A percentile compares a stretch with the other conserved stretches of the same genome.
Evolutionary conservation across 352 stramenopile species (phyloP).

Genomic region (Phytophthora megakarya): DNA sequence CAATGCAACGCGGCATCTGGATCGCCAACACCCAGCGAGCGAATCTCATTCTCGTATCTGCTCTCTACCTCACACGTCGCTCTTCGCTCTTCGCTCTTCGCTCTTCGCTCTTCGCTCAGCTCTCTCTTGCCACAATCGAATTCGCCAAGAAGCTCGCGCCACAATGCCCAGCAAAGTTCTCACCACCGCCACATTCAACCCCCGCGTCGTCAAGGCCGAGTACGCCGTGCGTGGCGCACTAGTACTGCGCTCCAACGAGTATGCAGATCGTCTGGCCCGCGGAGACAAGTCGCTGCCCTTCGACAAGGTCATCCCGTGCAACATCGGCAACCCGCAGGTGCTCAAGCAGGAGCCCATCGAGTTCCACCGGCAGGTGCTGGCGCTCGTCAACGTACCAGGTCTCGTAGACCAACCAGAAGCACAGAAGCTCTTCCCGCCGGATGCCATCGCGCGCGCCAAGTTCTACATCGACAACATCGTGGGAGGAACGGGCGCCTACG

Average conservation of each 20-base stretch:
- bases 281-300: conserved; percentile 78
- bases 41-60: neutral
- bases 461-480: conserved; percentile 88
- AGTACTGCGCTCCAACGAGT: conserved; percentile 81
- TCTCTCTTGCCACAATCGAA: neutral
- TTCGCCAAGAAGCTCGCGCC: neutral
- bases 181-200: conserved; percentile 53
- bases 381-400: conserved; percentile 88
- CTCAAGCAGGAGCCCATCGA: conserved; percentile 95
- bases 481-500: conserved; percentile 92
- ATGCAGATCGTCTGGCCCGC: conserved; percentile 64
- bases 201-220: conserved; percentile 74
- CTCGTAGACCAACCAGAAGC: conserved; percentile 86
- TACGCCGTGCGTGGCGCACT: conserved; percentile 91
- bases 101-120: neutral
- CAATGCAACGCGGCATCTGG: conserved; percentile 1
- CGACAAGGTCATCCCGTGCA: conserved; percentile 96
- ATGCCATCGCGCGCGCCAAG: conserved; percentile 88
- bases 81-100: too few species aligned
- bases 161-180: conserved; percentile 8
- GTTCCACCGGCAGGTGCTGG: conserved; percentile 93
- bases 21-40: too few species aligned
- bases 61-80: neutral
- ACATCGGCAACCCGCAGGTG: conserved; percentile 98
- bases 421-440: conserved; percentile 79